Evolutionary conservation across 2,329 filamentous ascomycete genomes (phyloP).

Genomic region (Xylariaceae sp.): DNA sequence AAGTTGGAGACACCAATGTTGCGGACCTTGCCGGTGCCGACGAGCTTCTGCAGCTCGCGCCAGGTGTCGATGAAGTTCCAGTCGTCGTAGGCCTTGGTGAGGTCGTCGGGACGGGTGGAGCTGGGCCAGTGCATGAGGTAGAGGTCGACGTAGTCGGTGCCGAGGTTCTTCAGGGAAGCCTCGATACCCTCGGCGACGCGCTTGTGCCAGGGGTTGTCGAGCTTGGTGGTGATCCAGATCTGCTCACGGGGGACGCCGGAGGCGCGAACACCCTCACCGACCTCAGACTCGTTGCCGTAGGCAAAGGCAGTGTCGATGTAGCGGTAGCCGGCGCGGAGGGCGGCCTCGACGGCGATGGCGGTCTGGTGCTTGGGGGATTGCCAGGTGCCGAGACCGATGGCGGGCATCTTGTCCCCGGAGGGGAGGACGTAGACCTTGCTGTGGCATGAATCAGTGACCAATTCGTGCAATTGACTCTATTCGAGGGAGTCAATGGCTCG

Average conservation of each 20-base stretch:
- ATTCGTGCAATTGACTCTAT: neutral
- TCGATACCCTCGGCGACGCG: slow-evolving; percentile 58
- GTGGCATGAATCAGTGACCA: slow-evolving; percentile 2
- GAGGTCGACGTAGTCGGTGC: slow-evolving; percentile 62
- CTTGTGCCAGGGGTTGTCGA: slow-evolving; percentile 75
- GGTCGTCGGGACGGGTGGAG: slow-evolving; percentile 55
- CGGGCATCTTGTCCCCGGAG: slow-evolving; percentile 72
- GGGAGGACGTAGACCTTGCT: slow-evolving; percentile 63
- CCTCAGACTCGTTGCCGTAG: slow-evolving; percentile 71
- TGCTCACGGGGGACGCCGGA: slow-evolving; percentile 60
- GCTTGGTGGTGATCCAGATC: slow-evolving; percentile 74
- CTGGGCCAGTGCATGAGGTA: slow-evolving; percentile 71
- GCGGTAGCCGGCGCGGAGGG: slow-evolving; percentile 63
- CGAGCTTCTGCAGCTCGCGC: slow-evolving; percentile 65
- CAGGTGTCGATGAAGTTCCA: slow-evolving; percentile 82
- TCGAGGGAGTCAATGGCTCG: too few species aligned
- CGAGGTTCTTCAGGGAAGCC: slow-evolving; percentile 54
- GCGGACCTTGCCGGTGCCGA: slow-evolving; percentile 63
- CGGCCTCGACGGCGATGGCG: slow-evolving; percentile 63
- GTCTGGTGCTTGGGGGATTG: slow-evolving; percentile 67
- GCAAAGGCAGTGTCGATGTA: slow-evolving; percentile 73
- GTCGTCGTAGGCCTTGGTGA: slow-evolving; percentile 64
- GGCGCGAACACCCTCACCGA: slow-evolving; percentile 59
- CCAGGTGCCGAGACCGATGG: slow-evolving; percentile 74
- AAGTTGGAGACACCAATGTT: slow-evolving; percentile 89